A percentile compares a stretch with the other conserved stretches of the same genome.
Conservation (phyloP, 164 flowering plant genomes). For the Kingdonia uniflora region DNA sequence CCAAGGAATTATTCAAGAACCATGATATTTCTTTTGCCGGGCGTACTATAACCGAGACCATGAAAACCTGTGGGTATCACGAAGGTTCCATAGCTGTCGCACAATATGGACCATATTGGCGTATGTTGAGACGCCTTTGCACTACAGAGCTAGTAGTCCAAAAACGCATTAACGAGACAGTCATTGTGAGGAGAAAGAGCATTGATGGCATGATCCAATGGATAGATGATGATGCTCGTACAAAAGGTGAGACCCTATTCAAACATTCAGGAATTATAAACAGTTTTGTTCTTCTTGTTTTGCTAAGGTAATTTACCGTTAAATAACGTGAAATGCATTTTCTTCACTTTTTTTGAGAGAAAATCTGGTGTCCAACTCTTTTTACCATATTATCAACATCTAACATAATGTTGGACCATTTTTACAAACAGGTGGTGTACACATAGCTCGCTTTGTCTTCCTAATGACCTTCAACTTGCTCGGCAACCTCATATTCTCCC, state of each 20-base stretch:
- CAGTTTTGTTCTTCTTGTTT: too few relatives aligned
- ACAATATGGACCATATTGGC: conserved; percentile 11
- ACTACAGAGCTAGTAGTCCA: conserved; percentile 6
- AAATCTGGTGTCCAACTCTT: too few relatives aligned
- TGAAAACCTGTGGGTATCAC: conserved; percentile 3
- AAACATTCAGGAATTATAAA: too few relatives aligned
- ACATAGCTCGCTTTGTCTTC: conserved; percentile 1
- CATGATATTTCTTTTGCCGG: conserved; percentile 8
- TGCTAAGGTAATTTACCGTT: too few relatives aligned
- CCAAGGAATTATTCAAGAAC: conserved; percentile 15
- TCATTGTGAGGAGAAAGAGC: conserved; percentile 3
- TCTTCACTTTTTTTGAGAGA: too few relatives aligned
- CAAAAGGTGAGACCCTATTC: background rate
- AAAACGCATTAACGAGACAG: conserved; percentile 9
- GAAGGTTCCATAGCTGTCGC: conserved; percentile 8
- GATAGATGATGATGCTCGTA: background rate
- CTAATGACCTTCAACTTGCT: conserved; percentile 3
- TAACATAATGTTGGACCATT: too few relatives aligned
- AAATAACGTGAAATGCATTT: too few relatives aligned
- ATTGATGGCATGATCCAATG: conserved; percentile 8
- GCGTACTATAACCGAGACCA: conserved; percentile 4
- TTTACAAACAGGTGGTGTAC: background rate
- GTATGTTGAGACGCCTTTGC: conserved; percentile 29
- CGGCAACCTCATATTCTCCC: conserved; percentile 1
- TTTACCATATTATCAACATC: too few relatives aligned